Evolutionary conservation across 768 basidiomycete species (phyloP).

Genomic region (Rhizopogon sp.): DNA sequence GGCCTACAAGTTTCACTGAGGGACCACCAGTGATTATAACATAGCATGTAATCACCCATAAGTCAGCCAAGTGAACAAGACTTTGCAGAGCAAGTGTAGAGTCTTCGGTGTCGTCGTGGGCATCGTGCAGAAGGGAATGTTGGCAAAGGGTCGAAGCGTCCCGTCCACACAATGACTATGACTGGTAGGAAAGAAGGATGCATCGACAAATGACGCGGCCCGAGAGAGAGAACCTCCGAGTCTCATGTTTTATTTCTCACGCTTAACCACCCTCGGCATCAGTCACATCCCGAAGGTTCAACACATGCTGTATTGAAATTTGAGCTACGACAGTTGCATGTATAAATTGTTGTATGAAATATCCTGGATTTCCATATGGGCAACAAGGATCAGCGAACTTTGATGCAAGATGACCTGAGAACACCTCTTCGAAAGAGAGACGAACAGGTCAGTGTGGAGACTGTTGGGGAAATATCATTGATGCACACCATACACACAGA

Average conservation of each 20-base stretch:
- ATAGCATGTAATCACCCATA: too few species aligned
- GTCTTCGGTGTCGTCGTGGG: too few species aligned
- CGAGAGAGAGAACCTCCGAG: too few species aligned
- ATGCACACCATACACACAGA: conserved; percentile 13
- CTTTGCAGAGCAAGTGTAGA: too few species aligned
- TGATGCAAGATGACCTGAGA: conserved; percentile 14
- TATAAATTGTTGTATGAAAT: not conserved
- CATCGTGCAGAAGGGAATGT: too few species aligned
- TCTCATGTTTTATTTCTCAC: not conserved
- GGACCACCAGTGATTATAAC: too few species aligned
- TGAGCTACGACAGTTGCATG: conserved; percentile 5
- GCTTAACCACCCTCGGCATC: not conserved
- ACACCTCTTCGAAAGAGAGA: conserved; percentile 20
- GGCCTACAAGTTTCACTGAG: too few species aligned
- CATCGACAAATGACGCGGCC: too few species aligned
- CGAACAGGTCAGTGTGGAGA: conserved; percentile 17
- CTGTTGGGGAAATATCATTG: not conserved
- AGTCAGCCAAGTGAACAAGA: too few species aligned
- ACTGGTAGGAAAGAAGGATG: too few species aligned
- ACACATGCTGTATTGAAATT: not conserved
- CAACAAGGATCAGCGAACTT: conserved; percentile 12
- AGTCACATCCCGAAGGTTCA: not conserved
- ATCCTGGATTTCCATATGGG: conserved; percentile 15
- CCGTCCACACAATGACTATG: too few species aligned
- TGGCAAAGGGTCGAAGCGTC: too few species aligned